Percentiles rank a stretch among this genome's conserved stretches.
Evolutionary conservation across 1,284 basidiomycete species (phyloP).

Genomic region (Hemileia vastatrix): DNA sequence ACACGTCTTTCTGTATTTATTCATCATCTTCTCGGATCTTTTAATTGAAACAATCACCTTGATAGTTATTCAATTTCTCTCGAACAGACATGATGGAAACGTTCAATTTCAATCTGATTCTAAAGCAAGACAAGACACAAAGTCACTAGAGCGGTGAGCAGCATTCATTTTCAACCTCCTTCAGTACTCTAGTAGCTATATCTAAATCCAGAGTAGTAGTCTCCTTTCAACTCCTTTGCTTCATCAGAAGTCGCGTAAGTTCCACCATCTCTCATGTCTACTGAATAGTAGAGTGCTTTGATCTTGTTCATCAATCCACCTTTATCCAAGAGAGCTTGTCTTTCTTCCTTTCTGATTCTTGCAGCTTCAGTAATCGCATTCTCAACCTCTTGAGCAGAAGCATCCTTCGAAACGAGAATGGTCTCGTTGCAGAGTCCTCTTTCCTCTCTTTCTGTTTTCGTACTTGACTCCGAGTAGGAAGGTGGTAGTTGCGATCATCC

Average conservation of each 20-base stretch:
- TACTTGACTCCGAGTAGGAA: conserved; percentile 28
- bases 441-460: conserved; percentile 29
- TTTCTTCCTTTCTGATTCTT: conserved; percentile 25
- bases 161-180: no score
- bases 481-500: conserved; percentile 27
- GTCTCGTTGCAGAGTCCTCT: conserved; percentile 30
- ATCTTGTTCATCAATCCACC: conserved; percentile 19
- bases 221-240: conserved; percentile 33
- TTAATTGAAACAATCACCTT: no score
- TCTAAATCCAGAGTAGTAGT: conserved; percentile 24
- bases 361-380: conserved; percentile 22
- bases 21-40: no score
- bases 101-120: no score
- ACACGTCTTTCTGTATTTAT: no score
- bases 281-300: not conserved
- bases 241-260: conserved; percentile 32
- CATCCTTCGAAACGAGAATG: conserved; percentile 26
- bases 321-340: conserved; percentile 22
- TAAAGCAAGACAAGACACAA: no score
- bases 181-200: not conserved
- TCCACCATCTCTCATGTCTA: conserved; percentile 29
- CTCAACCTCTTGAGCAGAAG: conserved; percentile 21
- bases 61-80: no score
- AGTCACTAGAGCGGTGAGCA: no score
- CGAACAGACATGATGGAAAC: no score